phyloP scores from a whole-genome alignment of 2,329 filamentous ascomycete species.

The Exophiala aquamarina region DNA sequence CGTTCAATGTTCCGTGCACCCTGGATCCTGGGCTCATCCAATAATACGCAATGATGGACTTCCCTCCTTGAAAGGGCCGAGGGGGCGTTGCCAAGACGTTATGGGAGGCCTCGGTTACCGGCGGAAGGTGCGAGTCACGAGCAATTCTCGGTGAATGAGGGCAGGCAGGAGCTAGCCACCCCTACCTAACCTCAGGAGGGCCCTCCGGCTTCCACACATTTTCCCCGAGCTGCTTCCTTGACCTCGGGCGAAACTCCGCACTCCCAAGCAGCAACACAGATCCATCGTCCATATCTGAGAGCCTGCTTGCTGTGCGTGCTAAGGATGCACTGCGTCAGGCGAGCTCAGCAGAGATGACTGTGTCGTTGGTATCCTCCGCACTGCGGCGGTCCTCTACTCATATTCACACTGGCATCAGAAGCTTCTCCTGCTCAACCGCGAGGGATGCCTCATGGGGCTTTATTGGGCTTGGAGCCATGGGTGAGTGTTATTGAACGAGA shows the following conservation, averaged over 20 bases:
- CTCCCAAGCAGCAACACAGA: neutral
- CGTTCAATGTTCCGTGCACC: too few relatives aligned
- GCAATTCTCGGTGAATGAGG: too few relatives aligned
- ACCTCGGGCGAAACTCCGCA: constrained; percentile 24
- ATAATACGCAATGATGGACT: too few relatives aligned
- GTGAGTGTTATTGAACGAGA: constrained; percentile 37
- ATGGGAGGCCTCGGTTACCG: too few relatives aligned
- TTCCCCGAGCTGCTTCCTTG: constrained; percentile 14
- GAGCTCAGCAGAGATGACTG: constrained; percentile 28
- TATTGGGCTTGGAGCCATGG: constrained; percentile 62
- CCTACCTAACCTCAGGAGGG: too few relatives aligned
- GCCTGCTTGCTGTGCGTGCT: constrained; percentile 6
- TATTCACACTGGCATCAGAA: constrained; percentile 20
- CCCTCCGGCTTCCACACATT: constrained; percentile 23
- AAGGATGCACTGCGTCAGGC: constrained; percentile 15
- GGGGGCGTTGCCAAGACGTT: too few relatives aligned
- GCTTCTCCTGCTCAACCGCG: constrained; percentile 49
- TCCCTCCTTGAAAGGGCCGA: too few relatives aligned
- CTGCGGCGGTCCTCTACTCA: constrained; percentile 15
- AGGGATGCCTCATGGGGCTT: constrained; percentile 57
- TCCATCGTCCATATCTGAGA: constrained; percentile 8
- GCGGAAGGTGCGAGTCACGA: too few relatives aligned
- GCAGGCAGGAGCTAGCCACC: too few relatives aligned
- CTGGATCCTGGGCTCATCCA: too few relatives aligned
- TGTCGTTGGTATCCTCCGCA: constrained; percentile 11